phyloP scores from a whole-genome alignment of 2,329 filamentous ascomycete genomes.

The Colletotrichum sp. region DNA sequence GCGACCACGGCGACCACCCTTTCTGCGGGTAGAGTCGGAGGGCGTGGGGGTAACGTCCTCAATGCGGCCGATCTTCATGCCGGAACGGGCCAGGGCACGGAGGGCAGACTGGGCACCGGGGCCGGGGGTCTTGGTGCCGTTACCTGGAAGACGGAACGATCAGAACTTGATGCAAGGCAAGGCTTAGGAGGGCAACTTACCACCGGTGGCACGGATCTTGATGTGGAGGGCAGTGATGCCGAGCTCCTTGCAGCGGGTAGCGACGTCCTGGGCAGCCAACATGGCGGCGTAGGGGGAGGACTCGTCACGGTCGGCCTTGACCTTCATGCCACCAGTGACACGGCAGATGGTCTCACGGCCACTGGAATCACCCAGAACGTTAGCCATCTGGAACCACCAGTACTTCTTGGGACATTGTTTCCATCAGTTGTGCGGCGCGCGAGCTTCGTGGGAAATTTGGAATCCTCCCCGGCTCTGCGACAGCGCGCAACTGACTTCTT shows the following conservation, averaged over 20 bases:
- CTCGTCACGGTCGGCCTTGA: constrained; percentile 99
- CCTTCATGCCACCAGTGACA: constrained; percentile 99
- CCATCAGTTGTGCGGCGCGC: background rate
- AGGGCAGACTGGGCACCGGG: constrained; percentile 99
- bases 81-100: constrained; percentile 96
- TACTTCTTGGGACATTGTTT: background rate
- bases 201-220: constrained; percentile 99
- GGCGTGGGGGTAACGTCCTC: constrained; percentile 99
- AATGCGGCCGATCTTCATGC: constrained; percentile 99
- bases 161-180: background rate
- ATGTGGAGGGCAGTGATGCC: constrained; percentile 95
- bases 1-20: constrained; percentile 99
- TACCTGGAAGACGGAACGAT: constrained; percentile 59
- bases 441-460: background rate
- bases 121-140: constrained; percentile 99
- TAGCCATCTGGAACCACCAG: constrained; percentile 51
- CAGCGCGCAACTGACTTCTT: background rate
- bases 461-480: background rate
- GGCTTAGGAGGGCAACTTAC: constrained; percentile 54
- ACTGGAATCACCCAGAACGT: constrained; percentile 76
- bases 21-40: constrained; percentile 98
- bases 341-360: constrained; percentile 99
- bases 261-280: constrained; percentile 99
- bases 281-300: constrained; percentile 99
- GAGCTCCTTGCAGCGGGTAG: constrained; percentile 78